Base-by-base conservation (phyloP, 164 flowering plant genomes). In the Berberis vulgaris region DNA sequence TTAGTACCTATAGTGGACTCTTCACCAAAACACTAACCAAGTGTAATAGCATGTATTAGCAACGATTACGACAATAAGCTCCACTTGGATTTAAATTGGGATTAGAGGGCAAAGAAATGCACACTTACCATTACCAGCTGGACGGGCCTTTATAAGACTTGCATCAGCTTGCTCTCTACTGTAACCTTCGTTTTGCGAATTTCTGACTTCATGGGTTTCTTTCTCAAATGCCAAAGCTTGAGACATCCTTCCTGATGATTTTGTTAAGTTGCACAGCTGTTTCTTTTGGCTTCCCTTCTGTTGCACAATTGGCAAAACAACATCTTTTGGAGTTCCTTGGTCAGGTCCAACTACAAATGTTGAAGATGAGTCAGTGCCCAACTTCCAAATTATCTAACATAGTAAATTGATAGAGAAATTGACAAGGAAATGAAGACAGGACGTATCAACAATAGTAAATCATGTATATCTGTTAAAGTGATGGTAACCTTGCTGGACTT, bases 201-300 rank as follows among this genome's bases (percentile, higher is more conserved):
- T 66, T 49, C 70, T 71, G 65, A 68, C 61, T 47, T 75, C 77
- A 68, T 58, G n/a, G 64, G 68, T 78, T 66, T 79, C 84, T 70
- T 78, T 84, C 41, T 75, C 89, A 64, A 76, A 59, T 6, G 74
- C 40, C 49, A 70, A 5, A 41, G 50, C 41, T 53, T 68, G 82
- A 66, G 62, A 26, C 62, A 70, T 84, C 64, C 77, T 81, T 52
- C 83, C 92, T 54, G 57, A 56, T 38, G 62, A 56, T 71, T 79
- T 86, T 61, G 73, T 64, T 7, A 76, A 81, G 71, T 65, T 77
- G 69, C 55, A 85, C 6, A 70, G 82, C 26, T 84, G 79, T 74
- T 74, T 81, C 43, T 80, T 66, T 72, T 72, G 87, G 70, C 79
- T 80, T 61, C 88, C 83, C 2, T 70, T 54, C 49, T 79, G 71